Base-by-base conservation (phyloP, 2,329 filamentous ascomycete genomes). In the Exutisphaerella laricina region DNA sequence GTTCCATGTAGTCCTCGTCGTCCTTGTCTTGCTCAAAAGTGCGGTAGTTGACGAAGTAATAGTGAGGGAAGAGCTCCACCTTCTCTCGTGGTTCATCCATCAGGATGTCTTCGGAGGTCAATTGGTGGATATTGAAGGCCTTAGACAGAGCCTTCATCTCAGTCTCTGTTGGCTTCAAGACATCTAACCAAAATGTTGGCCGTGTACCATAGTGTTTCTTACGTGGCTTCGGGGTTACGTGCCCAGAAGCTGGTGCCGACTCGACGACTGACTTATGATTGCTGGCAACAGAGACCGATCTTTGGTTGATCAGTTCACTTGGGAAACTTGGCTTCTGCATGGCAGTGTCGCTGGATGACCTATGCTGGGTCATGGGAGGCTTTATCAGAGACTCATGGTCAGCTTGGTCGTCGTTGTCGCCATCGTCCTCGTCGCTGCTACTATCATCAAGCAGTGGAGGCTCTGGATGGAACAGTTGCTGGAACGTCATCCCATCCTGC, bases 11-110 rank as follows among this genome's bases (percentile, higher is more conserved):
- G 60, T 94, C 82, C 44, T 92, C 86, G 61, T 82, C 94, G 55
- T 83, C 84, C 48, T 81, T 80, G 60, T 98, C 92, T 64, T 97
- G 92, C 62, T 98, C 92, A 60, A 98, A 98, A 0, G 88, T 94
- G 12, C 92, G 85, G 65, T 98, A 98, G 64, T 95, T 97, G 68
- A 98, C 87, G 59, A 98, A 96, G 66, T 98, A 98, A 69, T 98
- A 98, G 63, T 94, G 85, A 23, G 87, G 83, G 72, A 98, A 98
- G 1, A 98, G 75, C 64, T 98, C 92, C 1, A 98, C 92, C 68
- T 98, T 98, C 62, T 98, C 92, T 16, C 92, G 89, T 29, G 89
- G 86, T 69, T 98, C 92, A 64, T 97, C 88, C 71, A 96, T 83
- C 77, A 97, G 84, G 57, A 98, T 96, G 62, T 98, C 92, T 65